Base-by-base conservation (phyloP, 176 grass and related monocot genomes). In the Oryza nivara region DNA sequence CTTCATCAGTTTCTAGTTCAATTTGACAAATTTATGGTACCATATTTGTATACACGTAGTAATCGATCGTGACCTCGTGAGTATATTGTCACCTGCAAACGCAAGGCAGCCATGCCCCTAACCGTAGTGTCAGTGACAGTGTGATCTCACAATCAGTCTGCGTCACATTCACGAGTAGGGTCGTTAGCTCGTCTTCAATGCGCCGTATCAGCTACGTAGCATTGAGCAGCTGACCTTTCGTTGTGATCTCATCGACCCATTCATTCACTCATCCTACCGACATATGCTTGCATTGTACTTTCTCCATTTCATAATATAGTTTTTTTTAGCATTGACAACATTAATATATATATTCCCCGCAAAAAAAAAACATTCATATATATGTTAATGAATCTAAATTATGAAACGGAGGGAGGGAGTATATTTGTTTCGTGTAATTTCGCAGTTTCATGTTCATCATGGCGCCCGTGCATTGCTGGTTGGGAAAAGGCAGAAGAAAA, bases 401-500 rank as follows among this genome's bases (percentile, higher is more conserved):
- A 32, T 32, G 2, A 32, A 32, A 32, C 30, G 30, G 30, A 32
- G 30, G 30, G 30, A 32, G 30, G 2, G 2, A 32, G 30, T 32
- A 32, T 32, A 15, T 41, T 17, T 16, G 49, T 52, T 6, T 58
- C 54, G 5, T 58, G 52, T 58, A 58, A 58, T 58, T 58, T 58
- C 19, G 12, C 54, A 58, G 54, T 2, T 58, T 58, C 19, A 58
- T 49, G 3, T 13, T 49, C 47, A 49, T 68, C 64, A 36, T 84
- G 73, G 47, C 65, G 22, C 38, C 0, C 65, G 3, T 5, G 74
- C 34, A 5, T 56, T 32, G 68, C 19, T 65, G 67, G 41, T 17
- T 25, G 30, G 76, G 80, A 66, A 86, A 86, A 61, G 68, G 79
- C 76, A 20, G 22, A 11, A 2, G 30, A 48, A 72, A 83, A 12